Percentiles rank a stretch among this genome's conserved stretches.
phyloP scores from a whole-genome alignment of 2,329 filamentous ascomycete genomes.

The Colletotrichum tamarilloi region DNA sequence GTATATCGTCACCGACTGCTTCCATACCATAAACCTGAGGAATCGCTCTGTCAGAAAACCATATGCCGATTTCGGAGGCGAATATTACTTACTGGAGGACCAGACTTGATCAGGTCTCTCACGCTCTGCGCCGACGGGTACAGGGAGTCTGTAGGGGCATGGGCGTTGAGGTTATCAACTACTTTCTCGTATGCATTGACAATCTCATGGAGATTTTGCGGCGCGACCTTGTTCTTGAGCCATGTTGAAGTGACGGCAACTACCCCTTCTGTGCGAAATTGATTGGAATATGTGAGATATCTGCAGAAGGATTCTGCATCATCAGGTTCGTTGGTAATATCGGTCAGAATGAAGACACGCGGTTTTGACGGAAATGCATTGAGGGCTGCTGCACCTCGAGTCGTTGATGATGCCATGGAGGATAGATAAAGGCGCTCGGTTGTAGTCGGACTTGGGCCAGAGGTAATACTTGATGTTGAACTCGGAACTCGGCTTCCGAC shows the following conservation, averaged over 20 bases:
- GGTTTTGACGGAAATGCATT: constrained; percentile 41
- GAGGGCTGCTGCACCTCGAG: neutral
- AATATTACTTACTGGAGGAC: constrained; percentile 44
- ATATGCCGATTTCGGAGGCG: neutral
- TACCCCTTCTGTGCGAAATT: constrained; percentile 58
- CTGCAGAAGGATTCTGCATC: constrained; percentile 57
- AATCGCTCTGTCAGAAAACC: neutral
- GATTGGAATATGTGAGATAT: constrained; percentile 57
- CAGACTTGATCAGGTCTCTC: constrained; percentile 48
- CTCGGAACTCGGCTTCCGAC: neutral
- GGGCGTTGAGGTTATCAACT: constrained; percentile 59
- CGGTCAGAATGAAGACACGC: constrained; percentile 53
- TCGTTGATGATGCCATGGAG: constrained; percentile 4
- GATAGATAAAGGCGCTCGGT: neutral
- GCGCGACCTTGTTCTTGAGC: constrained; percentile 52
- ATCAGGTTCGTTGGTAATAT: constrained; percentile 59
- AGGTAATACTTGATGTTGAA: neutral
- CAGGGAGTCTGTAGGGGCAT: constrained; percentile 54
- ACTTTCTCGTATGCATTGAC: constrained; percentile 55
- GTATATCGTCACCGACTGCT: constrained; percentile 44
- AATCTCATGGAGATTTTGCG: constrained; percentile 56
- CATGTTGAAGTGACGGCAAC: constrained; percentile 58
- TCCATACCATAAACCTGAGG: constrained; percentile 46
- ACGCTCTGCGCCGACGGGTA: constrained; percentile 53
- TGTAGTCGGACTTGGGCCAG: neutral